phyloP scores from a whole-genome alignment of 306 rosid species.

The Corylus avellana region DNA sequence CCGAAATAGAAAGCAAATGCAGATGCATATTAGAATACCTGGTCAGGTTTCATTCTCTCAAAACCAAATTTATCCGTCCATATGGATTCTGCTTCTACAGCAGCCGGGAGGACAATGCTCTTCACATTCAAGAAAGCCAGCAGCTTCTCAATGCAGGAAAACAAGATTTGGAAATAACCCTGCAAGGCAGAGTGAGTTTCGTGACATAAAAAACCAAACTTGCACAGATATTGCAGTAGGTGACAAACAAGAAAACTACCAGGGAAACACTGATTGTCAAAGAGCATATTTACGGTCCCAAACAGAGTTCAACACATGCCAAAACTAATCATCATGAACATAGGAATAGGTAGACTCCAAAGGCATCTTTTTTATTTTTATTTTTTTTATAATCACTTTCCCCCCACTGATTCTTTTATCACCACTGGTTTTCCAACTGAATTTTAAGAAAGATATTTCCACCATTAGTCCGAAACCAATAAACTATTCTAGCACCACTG shows the following conservation, averaged over 20 bases:
- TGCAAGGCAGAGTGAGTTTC: constrained; percentile 31
- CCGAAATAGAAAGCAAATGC: background rate
- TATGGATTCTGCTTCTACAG: constrained; percentile 89
- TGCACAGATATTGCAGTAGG: background rate
- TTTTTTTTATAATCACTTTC: no score
- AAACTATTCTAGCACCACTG: background rate
- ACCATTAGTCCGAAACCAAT: background rate
- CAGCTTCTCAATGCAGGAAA: constrained; percentile 86
- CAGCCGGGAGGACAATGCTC: constrained; percentile 89
- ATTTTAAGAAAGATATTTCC: background rate
- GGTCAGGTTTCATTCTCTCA: constrained; percentile 65
- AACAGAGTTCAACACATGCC: background rate
- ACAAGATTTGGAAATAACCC: constrained; percentile 95
- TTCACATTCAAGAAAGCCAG: constrained; percentile 71
- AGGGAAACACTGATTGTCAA: background rate
- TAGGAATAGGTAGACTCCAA: background rate
- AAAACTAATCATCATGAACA: background rate
- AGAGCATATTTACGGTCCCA: background rate
- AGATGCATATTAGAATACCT: constrained; percentile 48
- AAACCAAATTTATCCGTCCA: constrained; percentile 91
- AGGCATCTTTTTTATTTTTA: no score
- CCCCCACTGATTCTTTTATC: no score
- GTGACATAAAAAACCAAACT: background rate
- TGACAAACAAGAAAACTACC: background rate
- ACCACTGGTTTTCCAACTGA: background rate